phyloP scores from a whole-genome alignment of 1,284 basidiomycete species.

The Macrocystidia cucumis region DNA sequence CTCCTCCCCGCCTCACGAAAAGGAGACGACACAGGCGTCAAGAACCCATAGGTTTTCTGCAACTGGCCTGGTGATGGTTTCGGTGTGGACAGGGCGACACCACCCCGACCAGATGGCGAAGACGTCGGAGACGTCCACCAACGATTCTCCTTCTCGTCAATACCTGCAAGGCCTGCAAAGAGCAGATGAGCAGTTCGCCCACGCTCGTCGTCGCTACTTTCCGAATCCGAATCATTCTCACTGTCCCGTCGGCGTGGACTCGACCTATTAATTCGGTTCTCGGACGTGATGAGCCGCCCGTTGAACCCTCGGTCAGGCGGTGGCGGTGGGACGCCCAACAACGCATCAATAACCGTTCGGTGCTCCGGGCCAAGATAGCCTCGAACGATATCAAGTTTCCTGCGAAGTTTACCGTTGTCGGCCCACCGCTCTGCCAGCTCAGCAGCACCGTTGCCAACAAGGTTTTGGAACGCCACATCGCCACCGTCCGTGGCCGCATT shows the following conservation, averaged over 20 bases:
- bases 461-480: conserved; percentile 50
- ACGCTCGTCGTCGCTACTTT: conserved; percentile 35
- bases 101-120: conserved; percentile 7
- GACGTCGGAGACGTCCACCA: conserved; percentile 23
- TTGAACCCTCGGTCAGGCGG: too few relatives aligned
- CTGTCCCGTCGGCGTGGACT: conserved; percentile 17
- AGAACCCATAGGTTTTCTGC: conserved; percentile 3
- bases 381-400: conserved; percentile 35
- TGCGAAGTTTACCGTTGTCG: conserved; percentile 33
- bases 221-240: conserved; percentile 33
- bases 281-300: conserved; percentile 5
- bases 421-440: conserved; percentile 44
- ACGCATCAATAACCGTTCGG: conserved; percentile 18
- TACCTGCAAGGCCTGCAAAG: conserved; percentile 30
- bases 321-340: conserved; percentile 19
- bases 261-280: conserved; percentile 3
- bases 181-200: conserved; percentile 42
- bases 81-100: not conserved
- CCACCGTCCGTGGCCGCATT: conserved; percentile 15
- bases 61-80: not conserved
- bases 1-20: too few relatives aligned
- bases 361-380: conserved; percentile 30
- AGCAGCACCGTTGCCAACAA: conserved; percentile 44
- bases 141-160: conserved; percentile 21
- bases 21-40: conserved; percentile 20